Evolutionary conservation across 2,329 filamentous ascomycete genomes (phyloP).

Genomic region (Apiospora kogelbergensis): DNA sequence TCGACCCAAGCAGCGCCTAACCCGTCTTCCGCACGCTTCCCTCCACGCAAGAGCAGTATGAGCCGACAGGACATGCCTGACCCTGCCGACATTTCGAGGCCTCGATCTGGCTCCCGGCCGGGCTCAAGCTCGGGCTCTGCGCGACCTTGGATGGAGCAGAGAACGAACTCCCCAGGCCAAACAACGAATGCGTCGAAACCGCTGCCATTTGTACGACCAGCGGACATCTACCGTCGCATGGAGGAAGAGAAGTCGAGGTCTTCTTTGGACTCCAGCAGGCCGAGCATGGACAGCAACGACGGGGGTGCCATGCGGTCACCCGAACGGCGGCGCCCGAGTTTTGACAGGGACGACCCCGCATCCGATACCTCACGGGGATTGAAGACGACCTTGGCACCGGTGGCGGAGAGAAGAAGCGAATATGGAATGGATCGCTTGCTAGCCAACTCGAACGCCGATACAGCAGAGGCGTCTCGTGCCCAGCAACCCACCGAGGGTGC

Average conservation of each 20-base stretch:
- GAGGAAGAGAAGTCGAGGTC: conserved; percentile 62
- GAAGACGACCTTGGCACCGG: conserved; percentile 48
- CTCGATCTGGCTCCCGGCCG: conserved; percentile 28
- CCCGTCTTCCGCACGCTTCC: conserved; percentile 40
- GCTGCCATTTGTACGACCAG: conserved; percentile 67
- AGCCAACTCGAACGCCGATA: background rate
- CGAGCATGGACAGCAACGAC: conserved; percentile 52
- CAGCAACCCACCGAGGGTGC: background rate
- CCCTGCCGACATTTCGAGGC: conserved; percentile 14
- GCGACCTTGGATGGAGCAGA: conserved; percentile 35
- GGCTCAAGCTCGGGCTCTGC: conserved; percentile 25
- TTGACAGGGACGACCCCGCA: conserved; percentile 33
- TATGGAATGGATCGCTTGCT: conserved; percentile 51
- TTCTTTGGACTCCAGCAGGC: conserved; percentile 57
- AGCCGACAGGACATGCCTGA: conserved; percentile 42
- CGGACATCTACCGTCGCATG: conserved; percentile 74
- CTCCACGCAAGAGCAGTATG: conserved; percentile 63
- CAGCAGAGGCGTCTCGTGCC: conserved; percentile 11
- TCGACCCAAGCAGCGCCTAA: background rate
- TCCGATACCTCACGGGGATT: conserved; percentile 36
- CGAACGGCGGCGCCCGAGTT: conserved; percentile 24
- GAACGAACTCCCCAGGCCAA: conserved; percentile 39
- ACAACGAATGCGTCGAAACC: conserved; percentile 40
- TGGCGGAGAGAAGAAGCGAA: conserved; percentile 59
- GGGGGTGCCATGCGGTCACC: conserved; percentile 21